phyloP scores from a whole-genome alignment of 2,329 filamentous ascomycete genomes.

The Colletotrichum sp. region DNA sequence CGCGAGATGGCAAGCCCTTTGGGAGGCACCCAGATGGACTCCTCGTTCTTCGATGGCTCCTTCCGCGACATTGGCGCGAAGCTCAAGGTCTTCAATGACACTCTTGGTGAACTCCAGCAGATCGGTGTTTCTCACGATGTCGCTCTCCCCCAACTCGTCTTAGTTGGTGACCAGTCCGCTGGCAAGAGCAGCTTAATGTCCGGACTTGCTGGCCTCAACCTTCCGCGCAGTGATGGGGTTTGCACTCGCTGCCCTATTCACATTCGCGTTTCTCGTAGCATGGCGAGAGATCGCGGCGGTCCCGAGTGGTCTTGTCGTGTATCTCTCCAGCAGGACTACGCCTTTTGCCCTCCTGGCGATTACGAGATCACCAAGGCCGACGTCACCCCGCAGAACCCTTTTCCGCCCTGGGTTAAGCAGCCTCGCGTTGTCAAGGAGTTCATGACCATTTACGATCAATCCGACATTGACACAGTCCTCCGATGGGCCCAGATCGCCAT shows the following conservation, averaged over 20 bases:
- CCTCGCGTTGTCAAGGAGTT: slow-evolving; percentile 61
- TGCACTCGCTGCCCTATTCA: slow-evolving; percentile 85
- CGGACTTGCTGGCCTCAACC: slow-evolving; percentile 70
- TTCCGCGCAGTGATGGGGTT: slow-evolving; percentile 73
- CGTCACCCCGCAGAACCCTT: slow-evolving; percentile 56
- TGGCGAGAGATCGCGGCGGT: slow-evolving; percentile 23
- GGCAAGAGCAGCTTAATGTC: slow-evolving; percentile 78
- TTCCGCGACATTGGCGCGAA: slow-evolving; percentile 64
- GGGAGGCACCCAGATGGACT: slow-evolving; percentile 35
- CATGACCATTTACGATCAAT: slow-evolving; percentile 64
- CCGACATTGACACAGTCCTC: slow-evolving; percentile 70
- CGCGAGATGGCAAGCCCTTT: slow-evolving; percentile 25
- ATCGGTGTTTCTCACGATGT: slow-evolving; percentile 76
- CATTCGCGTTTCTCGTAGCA: slow-evolving; percentile 68
- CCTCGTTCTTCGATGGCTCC: slow-evolving; percentile 44
- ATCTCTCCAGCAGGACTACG: slow-evolving; percentile 69
- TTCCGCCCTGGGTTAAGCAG: slow-evolving; percentile 69
- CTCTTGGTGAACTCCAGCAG: slow-evolving; percentile 70
- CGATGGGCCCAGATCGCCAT: slow-evolving; percentile 79
- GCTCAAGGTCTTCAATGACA: slow-evolving; percentile 69
- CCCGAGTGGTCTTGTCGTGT: slow-evolving; percentile 72
- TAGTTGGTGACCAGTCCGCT: slow-evolving; percentile 84
- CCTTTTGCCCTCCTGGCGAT: slow-evolving; percentile 49
- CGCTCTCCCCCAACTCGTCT: slow-evolving; percentile 77
- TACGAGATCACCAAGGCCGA: slow-evolving; percentile 47